These are phyloP conservation scores for Dipteronia dyeriana DNA, from an alignment of 345 rosid genomes.

Conservation along the genomic window DNA sequence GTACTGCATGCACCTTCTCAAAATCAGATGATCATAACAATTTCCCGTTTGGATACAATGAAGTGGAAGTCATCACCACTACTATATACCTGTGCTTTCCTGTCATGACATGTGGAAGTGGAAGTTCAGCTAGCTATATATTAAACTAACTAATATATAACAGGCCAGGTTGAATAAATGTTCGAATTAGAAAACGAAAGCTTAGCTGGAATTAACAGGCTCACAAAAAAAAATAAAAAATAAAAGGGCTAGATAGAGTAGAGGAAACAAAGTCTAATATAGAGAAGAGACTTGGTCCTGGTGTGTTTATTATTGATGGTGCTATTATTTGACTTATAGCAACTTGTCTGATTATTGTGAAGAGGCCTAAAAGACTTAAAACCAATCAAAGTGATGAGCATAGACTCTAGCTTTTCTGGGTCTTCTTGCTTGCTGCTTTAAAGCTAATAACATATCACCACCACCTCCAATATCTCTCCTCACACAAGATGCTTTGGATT, in stretches of 20 bases:
- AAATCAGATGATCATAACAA: neutral
- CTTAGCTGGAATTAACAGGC: slow-evolving; percentile 1
- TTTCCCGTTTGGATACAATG: neutral
- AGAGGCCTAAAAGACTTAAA: slow-evolving; percentile 9
- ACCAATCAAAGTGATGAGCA: slow-evolving; percentile 6
- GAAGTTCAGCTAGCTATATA: neutral
- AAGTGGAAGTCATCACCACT: neutral
- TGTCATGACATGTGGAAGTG: slow-evolving; percentile 18
- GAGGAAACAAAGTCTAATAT: slow-evolving; percentile 1
- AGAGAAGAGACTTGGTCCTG: slow-evolving; percentile 9
- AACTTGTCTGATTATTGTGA: slow-evolving; percentile 21
- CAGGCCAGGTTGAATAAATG: slow-evolving; percentile 2
- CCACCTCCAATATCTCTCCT: neutral
- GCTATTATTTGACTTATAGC: slow-evolving; percentile 21
- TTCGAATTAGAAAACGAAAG: slow-evolving; percentile 16
- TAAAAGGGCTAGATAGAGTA: neutral
- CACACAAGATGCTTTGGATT: slow-evolving; percentile 41
- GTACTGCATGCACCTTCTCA: neutral
- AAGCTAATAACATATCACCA: slow-evolving; percentile 10
- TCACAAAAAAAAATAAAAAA: neutral
- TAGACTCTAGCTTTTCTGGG: slow-evolving; percentile 9
- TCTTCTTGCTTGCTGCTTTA: slow-evolving; percentile 18
- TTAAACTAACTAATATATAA: neutral
- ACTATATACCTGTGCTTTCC: neutral
- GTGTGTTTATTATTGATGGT: slow-evolving; percentile 7